Evolutionary conservation across 2,329 filamentous ascomycete species (phyloP), one percentile per base, ranked within the genome.

Genomic region (Tricladium varicosporioides): DNA sequence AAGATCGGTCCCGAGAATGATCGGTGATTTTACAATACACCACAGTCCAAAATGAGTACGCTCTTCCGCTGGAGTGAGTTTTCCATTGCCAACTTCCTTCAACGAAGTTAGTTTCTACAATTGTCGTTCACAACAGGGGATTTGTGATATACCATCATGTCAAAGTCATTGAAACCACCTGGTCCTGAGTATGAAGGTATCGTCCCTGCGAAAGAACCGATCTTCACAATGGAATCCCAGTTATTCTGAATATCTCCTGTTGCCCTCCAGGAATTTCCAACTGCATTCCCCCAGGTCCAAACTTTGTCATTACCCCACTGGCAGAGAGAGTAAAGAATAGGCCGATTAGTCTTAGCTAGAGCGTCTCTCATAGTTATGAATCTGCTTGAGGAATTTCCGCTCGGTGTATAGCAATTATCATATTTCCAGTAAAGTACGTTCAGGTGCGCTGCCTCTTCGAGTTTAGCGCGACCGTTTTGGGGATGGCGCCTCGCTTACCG

Each of bases 221-320:
- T 58, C 11, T 14, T 36, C 11, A 42, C 51, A 18, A 55, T 31
- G 3, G 40, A 32, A 1, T 40, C 15, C 56, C 51, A 58, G 2
- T 18, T 22, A 33, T 52, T 31, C 13, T 10, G 5, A 45, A 78
- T 77, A 63, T 78, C 75, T 2, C 63, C 69, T 57, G 70, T 75
- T 71, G 75, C 78, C 59, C 71, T 72, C 74, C 72, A 79, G 31
- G 73, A 77, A 55, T 78, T 76, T 2, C 75, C 79, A 1, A 75
- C 76, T 9, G 67, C 63, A 51, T 74, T 10, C 2, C 56, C 56
- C 56, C 56, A 52, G 2, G 67, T 66, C 54, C 77, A 75, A 3
- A 82, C 78, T 15, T 76, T 70, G 0, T 76, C 79, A 14, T 73
- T 66, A 4, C 80, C 80, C 80, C 80, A 83, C 22, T 78, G 73